These are phyloP conservation scores for Dissophora ornata DNA, from an alignment of 192 early-diverging fungal species.

Conservation along the genomic window DNA sequence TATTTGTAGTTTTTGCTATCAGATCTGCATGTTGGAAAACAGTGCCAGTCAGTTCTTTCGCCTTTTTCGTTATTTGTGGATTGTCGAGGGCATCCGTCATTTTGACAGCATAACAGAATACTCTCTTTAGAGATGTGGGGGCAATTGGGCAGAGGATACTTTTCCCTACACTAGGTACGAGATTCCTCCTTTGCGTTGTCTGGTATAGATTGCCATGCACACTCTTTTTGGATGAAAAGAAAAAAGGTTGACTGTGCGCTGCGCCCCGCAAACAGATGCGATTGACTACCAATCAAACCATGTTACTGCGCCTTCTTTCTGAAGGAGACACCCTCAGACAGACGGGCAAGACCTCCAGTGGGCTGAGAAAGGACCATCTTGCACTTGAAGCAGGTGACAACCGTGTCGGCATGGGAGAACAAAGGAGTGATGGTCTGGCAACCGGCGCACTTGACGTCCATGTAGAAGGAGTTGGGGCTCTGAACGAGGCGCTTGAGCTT, in stretches of 20 bases:
- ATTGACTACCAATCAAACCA: no score
- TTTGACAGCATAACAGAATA: no score
- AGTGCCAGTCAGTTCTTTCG: not conserved
- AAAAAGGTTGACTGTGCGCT: no score
- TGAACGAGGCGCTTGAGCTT: slow-evolving; percentile 74
- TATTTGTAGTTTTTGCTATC: not conserved
- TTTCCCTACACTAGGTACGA: no score
- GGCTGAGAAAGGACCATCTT: slow-evolving; percentile 89
- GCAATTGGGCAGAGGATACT: no score
- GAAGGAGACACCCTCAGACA: slow-evolving; percentile 85
- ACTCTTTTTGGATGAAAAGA: no score
- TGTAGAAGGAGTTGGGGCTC: slow-evolving; percentile 94
- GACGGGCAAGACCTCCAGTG: slow-evolving; percentile 86
- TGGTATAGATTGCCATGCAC: not conserved
- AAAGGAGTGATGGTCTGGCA: slow-evolving; percentile 89
- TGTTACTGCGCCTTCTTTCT: slow-evolving; percentile 84
- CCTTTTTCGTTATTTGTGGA: no score
- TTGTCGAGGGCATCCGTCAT: no score
- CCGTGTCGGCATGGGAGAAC: slow-evolving; percentile 92
- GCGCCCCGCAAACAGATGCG: no score
- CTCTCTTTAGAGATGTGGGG: no score
- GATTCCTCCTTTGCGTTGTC: no score
- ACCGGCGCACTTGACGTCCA: slow-evolving; percentile 97
- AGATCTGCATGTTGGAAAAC: no score
- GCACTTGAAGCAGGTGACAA: slow-evolving; percentile 87